These are phyloP conservation scores for Dissophora ornata DNA, from an alignment of 192 early-diverging fungal genomes.

Conservation along the genomic window DNA sequence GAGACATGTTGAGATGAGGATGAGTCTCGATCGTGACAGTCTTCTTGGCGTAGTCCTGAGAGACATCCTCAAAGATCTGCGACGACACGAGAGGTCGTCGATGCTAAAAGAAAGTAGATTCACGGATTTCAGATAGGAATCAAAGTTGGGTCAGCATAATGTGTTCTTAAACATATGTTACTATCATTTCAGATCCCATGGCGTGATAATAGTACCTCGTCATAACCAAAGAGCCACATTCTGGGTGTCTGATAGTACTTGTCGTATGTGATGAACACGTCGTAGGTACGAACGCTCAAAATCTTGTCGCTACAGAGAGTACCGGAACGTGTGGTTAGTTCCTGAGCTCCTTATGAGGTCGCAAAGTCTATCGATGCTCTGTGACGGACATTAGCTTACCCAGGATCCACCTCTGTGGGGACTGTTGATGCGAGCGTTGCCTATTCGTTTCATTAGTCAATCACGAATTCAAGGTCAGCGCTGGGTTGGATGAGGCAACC, in stretches of 20 bases:
- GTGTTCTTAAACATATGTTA: too few relatives aligned
- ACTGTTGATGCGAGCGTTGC: slow-evolving; percentile 42
- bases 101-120: slow-evolving; percentile 64
- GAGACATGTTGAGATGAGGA: slow-evolving; percentile 86
- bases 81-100: slow-evolving; percentile 82
- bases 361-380: too few relatives aligned
- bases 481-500: too few relatives aligned
- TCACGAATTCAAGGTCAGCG: too few relatives aligned
- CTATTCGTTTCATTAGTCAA: too few relatives aligned
- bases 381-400: slow-evolving; percentile 19
- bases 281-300: slow-evolving; percentile 92
- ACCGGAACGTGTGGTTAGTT: not conserved
- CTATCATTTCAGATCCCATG: too few relatives aligned
- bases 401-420: slow-evolving; percentile 28
- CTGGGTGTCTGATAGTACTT: slow-evolving; percentile 99
- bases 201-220: too few relatives aligned
- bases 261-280: slow-evolving; percentile 99
- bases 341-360: not conserved
- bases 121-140: too few relatives aligned
- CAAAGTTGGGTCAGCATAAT: too few relatives aligned
- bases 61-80: slow-evolving; percentile 99
- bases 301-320: slow-evolving; percentile 75
- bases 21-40: slow-evolving; percentile 98
- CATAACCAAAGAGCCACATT: slow-evolving; percentile 97
- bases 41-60: slow-evolving; percentile 98